A percentile compares a stretch with the other conserved stretches of the same genome.
These are phyloP conservation scores for Aspergillus saccharolyticus DNA, from an alignment of 495 filamentous ascomycete species.

Conservation along the genomic window DNA sequence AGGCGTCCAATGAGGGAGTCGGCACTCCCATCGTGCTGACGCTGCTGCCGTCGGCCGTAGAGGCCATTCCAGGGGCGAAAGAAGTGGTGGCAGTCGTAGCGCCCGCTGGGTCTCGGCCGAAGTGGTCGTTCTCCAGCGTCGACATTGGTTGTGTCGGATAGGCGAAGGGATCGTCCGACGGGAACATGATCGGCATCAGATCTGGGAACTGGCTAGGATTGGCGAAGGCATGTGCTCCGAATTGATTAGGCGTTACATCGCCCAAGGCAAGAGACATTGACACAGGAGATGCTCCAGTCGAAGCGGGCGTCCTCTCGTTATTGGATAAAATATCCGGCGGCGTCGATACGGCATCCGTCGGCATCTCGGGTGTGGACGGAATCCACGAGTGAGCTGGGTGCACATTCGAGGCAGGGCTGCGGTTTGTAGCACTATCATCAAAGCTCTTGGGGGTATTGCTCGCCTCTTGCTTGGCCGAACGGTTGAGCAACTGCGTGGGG, in stretches of 20 bases:
- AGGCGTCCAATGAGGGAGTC: constrained; percentile 26
- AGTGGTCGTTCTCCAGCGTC: constrained; percentile 52
- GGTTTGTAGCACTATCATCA: constrained; percentile 28
- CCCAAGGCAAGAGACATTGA: constrained; percentile 11
- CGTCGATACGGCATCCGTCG: constrained; percentile 31
- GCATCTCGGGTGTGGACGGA: constrained; percentile 27
- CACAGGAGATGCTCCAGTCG: constrained; percentile 22
- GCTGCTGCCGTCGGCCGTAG: constrained; percentile 16
- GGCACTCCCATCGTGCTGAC: constrained; percentile 15
- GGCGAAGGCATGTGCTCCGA: constrained; percentile 28
- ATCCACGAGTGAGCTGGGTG: constrained; percentile 28
- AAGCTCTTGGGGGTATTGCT: constrained; percentile 27
- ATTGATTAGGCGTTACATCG: constrained; percentile 20
- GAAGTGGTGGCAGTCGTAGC: constrained; percentile 1
- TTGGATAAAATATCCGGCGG: constrained; percentile 21
- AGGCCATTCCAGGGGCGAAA: constrained; percentile 15
- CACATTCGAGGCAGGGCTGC: constrained; percentile 7
- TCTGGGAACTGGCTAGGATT: constrained; percentile 54
- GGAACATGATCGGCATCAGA: constrained; percentile 87
- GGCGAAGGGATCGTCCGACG: constrained; percentile 80
- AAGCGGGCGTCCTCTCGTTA: constrained; percentile 15
- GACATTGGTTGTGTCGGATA: constrained; percentile 83
- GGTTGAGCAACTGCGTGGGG: constrained; percentile 33
- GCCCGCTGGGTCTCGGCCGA: constrained; percentile 27
- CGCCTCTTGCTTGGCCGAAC: constrained; percentile 16